Percentiles rank a stretch among this genome's conserved stretches.
Evolutionary conservation across 129 eudicot species (phyloP).

Genomic region (Heracleum sosnowskyi): DNA sequence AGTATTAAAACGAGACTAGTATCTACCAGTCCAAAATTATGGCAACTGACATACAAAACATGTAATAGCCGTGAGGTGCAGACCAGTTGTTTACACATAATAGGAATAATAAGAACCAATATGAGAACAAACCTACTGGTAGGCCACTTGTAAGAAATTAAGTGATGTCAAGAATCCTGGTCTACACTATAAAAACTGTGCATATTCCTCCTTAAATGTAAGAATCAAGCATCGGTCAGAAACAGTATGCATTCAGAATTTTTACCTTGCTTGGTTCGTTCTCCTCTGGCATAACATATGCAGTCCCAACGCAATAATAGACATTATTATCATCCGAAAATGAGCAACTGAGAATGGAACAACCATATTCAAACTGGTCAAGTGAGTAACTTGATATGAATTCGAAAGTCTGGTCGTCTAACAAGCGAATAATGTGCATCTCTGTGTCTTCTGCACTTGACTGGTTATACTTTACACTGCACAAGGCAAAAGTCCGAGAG

Average conservation of each 20-base stretch:
- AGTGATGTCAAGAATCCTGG: neutral
- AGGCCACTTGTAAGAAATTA: neutral
- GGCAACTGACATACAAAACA: neutral
- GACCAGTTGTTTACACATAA: neutral
- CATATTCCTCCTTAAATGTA: neutral
- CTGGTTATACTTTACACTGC: constrained; percentile 74
- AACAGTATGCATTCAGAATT: neutral
- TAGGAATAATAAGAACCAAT: neutral
- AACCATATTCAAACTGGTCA: constrained; percentile 79
- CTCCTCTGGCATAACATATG: constrained; percentile 92
- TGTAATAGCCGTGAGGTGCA: neutral
- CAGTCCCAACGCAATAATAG: constrained; percentile 92
- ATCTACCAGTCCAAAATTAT: neutral
- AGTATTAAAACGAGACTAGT: neutral
- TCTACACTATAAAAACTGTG: neutral
- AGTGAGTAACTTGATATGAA: constrained; percentile 75
- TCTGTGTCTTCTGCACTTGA: constrained; percentile 75
- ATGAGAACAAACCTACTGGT: neutral
- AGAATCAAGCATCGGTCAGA: neutral
- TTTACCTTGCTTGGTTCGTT: constrained; percentile 87
- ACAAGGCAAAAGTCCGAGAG: constrained; percentile 80
- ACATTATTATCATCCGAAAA: constrained; percentile 87
- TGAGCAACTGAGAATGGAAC: constrained; percentile 88
- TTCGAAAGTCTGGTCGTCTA: constrained; percentile 96
- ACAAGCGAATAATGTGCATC: constrained; percentile 75